Conservation (phyloP, 1,139 yeast species). For the Debaryomycetaceae sp. region DNA sequence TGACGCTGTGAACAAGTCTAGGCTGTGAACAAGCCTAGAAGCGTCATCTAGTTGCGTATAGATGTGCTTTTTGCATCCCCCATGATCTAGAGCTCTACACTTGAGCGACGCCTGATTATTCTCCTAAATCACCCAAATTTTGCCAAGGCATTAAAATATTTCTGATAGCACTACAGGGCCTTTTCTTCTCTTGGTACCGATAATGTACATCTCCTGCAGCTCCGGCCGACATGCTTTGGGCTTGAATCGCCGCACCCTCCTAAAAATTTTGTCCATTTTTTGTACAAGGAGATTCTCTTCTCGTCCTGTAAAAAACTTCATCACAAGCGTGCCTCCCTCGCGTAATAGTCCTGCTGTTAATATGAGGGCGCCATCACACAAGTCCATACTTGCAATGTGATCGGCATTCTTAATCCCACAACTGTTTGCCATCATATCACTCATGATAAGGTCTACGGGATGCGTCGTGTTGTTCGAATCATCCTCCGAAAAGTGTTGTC, state of each 20-base stretch:
- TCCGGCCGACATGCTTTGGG: constrained; percentile 29
- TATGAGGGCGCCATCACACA: constrained; percentile 28
- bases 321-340: constrained; percentile 24
- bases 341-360: constrained; percentile 18
- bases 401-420: constrained; percentile 33
- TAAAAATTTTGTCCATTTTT: constrained; percentile 18
- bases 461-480: constrained; percentile 1
- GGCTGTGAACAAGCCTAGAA: no score
- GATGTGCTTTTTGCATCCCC: no score
- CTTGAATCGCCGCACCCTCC: constrained; percentile 21
- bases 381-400: constrained; percentile 36
- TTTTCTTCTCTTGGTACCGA: constrained; percentile 14
- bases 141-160: constrained; percentile 2
- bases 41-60: no score
- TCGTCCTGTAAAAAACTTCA: constrained; percentile 33
- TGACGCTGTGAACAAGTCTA: no score
- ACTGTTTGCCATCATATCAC: constrained; percentile 42
- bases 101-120: no score
- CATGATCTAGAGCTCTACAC: no score
- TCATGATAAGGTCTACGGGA: constrained; percentile 24
- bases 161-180: constrained; percentile 2
- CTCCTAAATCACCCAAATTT: no score
- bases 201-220: constrained; percentile 29
- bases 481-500: constrained; percentile 7
- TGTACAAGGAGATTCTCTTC: constrained; percentile 21